Evolutionary conservation across 129 eudicot genomes (phyloP).

Genomic region (Flaveria sonorensis): DNA sequence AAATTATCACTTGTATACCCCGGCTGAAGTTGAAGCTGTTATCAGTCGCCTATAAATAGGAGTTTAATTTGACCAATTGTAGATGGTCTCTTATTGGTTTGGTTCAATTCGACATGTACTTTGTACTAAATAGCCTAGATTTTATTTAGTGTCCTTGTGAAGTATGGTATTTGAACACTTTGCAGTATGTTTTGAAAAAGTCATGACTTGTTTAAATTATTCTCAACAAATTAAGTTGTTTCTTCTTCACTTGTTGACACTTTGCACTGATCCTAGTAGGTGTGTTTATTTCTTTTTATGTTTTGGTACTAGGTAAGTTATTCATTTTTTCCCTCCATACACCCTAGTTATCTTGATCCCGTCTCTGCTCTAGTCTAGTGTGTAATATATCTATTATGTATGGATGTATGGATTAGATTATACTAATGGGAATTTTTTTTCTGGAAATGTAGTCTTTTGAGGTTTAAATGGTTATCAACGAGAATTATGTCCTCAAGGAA

Average conservation of each 20-base stretch:
- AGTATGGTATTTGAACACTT: constrained; percentile 21
- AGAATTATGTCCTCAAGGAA: neutral
- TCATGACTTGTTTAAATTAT: constrained; percentile 4
- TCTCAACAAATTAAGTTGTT: neutral
- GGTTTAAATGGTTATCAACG: neutral
- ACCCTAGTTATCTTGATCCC: too few species aligned
- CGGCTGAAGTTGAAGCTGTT: constrained; percentile 86
- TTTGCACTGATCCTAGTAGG: neutral
- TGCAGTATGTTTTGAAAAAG: constrained; percentile 14
- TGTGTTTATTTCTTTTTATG: too few species aligned
- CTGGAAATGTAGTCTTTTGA: neutral
- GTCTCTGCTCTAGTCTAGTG: too few species aligned
- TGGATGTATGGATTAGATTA: too few species aligned
- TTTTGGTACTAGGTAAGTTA: too few species aligned
- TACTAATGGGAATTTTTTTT: neutral
- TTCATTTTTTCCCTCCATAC: too few species aligned
- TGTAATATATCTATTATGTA: too few species aligned
- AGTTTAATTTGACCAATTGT: neutral
- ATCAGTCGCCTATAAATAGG: constrained; percentile 60
- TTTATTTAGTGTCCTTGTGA: neutral
- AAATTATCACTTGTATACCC: constrained; percentile 82
- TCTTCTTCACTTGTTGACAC: too few species aligned
- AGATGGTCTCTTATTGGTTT: constrained; percentile 18
- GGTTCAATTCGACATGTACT: constrained; percentile 2
- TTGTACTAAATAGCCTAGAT: constrained; percentile 28